Percentiles rank a stretch among this genome's conserved stretches.
These are phyloP conservation scores for Yamadazyma triangularis DNA, from an alignment of 1,139 yeast species.

Conservation along the genomic window DNA sequence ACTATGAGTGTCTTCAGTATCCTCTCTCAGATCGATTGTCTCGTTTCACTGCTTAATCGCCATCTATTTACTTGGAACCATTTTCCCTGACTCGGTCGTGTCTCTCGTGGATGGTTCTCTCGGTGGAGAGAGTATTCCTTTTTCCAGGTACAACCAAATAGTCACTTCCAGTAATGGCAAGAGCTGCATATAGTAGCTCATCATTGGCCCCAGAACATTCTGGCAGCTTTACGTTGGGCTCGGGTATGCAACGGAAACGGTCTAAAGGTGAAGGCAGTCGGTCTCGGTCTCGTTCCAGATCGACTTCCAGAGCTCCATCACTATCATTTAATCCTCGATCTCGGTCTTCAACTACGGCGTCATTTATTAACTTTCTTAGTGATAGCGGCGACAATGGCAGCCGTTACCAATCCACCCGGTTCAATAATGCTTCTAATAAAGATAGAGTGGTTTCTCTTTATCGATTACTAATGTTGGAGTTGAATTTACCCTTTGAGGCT, in stretches of 20 bases:
- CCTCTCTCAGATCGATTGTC: too few species aligned
- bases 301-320: conserved; percentile 13
- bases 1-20: too few species aligned
- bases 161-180: too few species aligned
- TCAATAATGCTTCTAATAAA: background rate
- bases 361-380: conserved; percentile 11
- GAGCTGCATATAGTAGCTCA: background rate
- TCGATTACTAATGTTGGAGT: conserved; percentile 28
- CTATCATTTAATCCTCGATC: conserved; percentile 8
- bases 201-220: background rate
- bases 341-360: conserved; percentile 13
- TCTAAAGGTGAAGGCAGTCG: conserved; percentile 1
- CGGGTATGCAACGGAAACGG: background rate
- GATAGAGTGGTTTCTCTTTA: conserved; percentile 24
- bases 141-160: too few species aligned
- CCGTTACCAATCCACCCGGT: background rate
- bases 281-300: conserved; percentile 12
- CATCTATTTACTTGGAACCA: too few species aligned
- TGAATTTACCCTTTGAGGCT: conserved; percentile 24
- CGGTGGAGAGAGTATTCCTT: too few species aligned
- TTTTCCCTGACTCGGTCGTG: too few species aligned
- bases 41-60: too few species aligned
- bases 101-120: too few species aligned
- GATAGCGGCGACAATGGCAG: conserved; percentile 1
- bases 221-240: background rate